A percentile compares a stretch with the other conserved stretches of the same genome.
Evolutionary conservation across 768 basidiomycete species (phyloP).

Genomic region (Daedaleopsis sinensis): DNA sequence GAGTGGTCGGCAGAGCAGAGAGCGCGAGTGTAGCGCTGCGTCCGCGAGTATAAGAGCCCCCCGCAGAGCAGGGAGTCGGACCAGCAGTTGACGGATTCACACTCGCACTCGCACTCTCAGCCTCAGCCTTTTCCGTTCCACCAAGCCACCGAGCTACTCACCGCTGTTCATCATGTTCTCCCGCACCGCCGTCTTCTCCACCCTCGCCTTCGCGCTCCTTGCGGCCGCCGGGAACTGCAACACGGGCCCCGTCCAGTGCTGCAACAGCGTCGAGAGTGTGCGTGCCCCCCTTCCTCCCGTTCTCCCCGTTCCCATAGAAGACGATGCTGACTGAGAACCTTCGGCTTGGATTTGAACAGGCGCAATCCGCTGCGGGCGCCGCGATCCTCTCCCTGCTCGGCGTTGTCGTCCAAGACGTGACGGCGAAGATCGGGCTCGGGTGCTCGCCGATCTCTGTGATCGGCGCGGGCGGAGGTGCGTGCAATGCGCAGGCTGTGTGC

Average conservation of each 20-base stretch:
- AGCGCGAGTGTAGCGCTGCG: background rate
- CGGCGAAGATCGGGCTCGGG: conserved; percentile 7
- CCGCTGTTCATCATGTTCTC: conserved; percentile 2
- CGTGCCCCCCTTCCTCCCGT: background rate
- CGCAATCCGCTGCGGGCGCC: background rate
- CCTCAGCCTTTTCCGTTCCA: too few relatives aligned
- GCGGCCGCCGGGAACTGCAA: conserved; percentile 6
- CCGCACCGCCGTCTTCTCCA: conserved; percentile 4
- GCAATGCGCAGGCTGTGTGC: conserved; percentile 4
- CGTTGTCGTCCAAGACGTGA: background rate
- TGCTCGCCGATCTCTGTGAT: conserved; percentile 10
- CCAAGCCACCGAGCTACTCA: background rate
- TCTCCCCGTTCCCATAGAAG: background rate
- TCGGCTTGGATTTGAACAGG: background rate
- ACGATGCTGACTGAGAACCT: background rate
- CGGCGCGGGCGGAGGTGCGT: conserved; percentile 5
- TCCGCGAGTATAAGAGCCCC: background rate
- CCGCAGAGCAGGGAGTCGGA: background rate
- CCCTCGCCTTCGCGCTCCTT: conserved; percentile 6
- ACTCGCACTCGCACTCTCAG: background rate
- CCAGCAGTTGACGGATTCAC: conserved; percentile 1
- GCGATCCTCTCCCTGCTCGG: conserved; percentile 7
- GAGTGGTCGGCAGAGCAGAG: background rate
- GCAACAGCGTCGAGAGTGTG: conserved; percentile 9
- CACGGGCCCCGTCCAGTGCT: conserved; percentile 15